phyloP scores from a whole-genome alignment of 2,329 filamentous ascomycete species.

The Botrytis fabae region DNA sequence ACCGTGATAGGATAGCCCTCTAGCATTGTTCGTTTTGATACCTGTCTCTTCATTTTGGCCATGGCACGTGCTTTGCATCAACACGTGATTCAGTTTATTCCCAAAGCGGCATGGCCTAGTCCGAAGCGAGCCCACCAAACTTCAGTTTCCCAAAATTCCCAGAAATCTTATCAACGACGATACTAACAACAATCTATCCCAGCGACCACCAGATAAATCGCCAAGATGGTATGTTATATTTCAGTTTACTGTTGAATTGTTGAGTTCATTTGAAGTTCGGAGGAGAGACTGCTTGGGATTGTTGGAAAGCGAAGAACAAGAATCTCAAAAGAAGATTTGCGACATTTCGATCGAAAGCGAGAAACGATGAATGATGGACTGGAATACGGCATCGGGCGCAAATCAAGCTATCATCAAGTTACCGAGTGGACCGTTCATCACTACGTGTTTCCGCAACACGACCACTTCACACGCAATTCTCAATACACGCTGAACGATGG shows the following conservation, averaged over 20 bases:
- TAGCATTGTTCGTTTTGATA: not conserved
- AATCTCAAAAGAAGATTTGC: slow-evolving; percentile 16
- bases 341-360: slow-evolving; percentile 1
- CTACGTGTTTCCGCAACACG: not conserved
- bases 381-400: not conserved
- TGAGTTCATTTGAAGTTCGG: not conserved
- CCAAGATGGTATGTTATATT: slow-evolving; percentile 35
- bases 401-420: not conserved
- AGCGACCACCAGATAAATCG: slow-evolving; percentile 33
- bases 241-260: slow-evolving; percentile 8
- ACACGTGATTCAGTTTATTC: not conserved
- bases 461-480: not conserved
- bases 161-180: slow-evolving; percentile 27
- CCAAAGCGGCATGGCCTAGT: slow-evolving; percentile 22
- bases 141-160: slow-evolving; percentile 19
- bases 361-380: not conserved
- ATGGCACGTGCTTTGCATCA: not conserved
- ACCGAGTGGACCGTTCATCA: not conserved
- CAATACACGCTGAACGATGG: not conserved
- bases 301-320: slow-evolving; percentile 1
- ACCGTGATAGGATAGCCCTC: not conserved
- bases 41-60: no score
- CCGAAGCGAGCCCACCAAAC: slow-evolving; percentile 25
- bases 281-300: not conserved
- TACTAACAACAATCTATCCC: slow-evolving; percentile 27